phyloP scores from a whole-genome alignment of 805 yeast genomes.

The Candida arabinofermentans region DNA sequence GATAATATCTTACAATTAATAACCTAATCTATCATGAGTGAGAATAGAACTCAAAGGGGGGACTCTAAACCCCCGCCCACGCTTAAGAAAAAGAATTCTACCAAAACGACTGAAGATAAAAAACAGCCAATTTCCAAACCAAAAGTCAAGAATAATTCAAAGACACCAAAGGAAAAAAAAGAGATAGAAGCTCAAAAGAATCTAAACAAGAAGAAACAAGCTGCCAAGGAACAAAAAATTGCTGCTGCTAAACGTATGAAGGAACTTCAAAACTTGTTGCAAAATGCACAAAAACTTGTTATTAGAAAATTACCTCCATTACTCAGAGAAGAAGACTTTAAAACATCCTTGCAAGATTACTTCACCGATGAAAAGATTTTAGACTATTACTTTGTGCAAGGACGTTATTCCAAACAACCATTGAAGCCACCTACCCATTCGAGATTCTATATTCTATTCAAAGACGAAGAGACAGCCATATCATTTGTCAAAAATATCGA shows the following conservation, averaged over 20 bases:
- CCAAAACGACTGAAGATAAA: too few species aligned
- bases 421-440: constrained; percentile 39
- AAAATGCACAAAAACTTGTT: constrained; percentile 26
- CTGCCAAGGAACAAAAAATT: neutral
- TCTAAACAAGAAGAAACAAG: constrained; percentile 1
- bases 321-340: constrained; percentile 29
- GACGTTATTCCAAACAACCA: constrained; percentile 35
- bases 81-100: too few species aligned
- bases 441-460: constrained; percentile 38
- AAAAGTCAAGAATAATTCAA: neutral
- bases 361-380: constrained; percentile 8
- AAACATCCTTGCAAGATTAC: constrained; percentile 15
- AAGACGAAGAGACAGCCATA: constrained; percentile 24
- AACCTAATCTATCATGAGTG: too few species aligned
- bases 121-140: too few species aligned
- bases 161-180: neutral
- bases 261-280: constrained; percentile 8
- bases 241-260: neutral
- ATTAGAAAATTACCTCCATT: constrained; percentile 44
- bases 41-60: too few species aligned
- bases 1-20: too few species aligned
- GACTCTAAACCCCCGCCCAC: too few species aligned
- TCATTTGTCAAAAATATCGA: constrained; percentile 26
- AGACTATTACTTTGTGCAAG: constrained; percentile 37
- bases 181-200: too few species aligned